Conservation (phyloP, 1,284 basidiomycete genomes). For the Meira miltonrushii region DNA sequence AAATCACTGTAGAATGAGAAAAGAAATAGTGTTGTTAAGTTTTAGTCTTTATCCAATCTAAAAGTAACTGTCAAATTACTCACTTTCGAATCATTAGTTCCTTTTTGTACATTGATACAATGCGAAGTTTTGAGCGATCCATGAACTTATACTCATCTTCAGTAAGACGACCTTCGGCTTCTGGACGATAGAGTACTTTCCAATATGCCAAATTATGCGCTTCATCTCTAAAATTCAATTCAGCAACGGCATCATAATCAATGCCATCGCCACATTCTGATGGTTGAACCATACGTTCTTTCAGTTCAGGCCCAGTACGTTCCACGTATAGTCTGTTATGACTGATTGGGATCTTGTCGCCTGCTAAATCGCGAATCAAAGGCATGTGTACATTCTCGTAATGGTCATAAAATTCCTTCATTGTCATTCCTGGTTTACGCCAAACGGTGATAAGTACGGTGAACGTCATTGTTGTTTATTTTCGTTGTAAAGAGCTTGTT, state of each 20-base stretch:
- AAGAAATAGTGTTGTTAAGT: not conserved
- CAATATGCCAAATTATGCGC: not conserved
- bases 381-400: constrained; percentile 3
- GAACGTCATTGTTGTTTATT: not conserved
- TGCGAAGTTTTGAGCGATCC: constrained; percentile 1
- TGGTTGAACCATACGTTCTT: constrained; percentile 1
- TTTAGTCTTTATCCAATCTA: no score
- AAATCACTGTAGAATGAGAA: not conserved
- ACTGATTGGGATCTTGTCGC: constrained; percentile 1
- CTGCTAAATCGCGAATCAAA: not conserved
- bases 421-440: constrained; percentile 1
- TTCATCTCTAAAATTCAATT: not conserved
- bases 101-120: constrained; percentile 1
- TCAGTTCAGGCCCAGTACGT: not conserved
- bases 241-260: not conserved
- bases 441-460: constrained; percentile 1
- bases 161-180: not conserved
- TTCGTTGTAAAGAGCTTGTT: no score
- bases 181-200: not conserved
- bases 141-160: constrained; percentile 2
- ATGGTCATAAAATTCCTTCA: constrained; percentile 2
- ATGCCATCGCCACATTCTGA: not conserved
- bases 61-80: no score
- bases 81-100: constrained; percentile 5
- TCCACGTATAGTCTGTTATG: not conserved